Evolutionary conservation across 345 rosid genomes (phyloP).

Genomic region (Dovyalis caffra): DNA sequence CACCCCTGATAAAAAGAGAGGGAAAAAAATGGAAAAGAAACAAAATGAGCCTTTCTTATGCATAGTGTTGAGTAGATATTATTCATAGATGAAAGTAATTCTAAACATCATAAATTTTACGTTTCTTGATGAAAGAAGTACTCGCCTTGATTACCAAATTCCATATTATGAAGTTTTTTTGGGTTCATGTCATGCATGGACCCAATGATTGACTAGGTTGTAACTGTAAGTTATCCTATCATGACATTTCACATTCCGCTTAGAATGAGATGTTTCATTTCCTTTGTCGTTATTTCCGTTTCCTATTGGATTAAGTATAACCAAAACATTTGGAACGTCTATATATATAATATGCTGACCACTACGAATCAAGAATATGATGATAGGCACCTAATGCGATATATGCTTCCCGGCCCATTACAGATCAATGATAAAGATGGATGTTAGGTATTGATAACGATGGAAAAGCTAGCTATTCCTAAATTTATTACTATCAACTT

Average conservation of each 20-base stretch:
- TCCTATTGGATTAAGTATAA: neutral
- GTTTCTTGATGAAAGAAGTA: too few species aligned
- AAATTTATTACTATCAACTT: neutral
- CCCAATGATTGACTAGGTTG: neutral
- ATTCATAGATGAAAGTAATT: too few species aligned
- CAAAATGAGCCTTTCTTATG: too few species aligned
- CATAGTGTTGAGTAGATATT: too few species aligned
- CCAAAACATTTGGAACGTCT: neutral
- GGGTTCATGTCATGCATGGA: neutral
- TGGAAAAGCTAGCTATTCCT: neutral
- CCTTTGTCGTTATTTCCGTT: neutral
- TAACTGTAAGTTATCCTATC: neutral
- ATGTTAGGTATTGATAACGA: slow-evolving; percentile 13
- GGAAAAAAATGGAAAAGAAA: too few species aligned
- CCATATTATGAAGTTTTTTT: neutral
- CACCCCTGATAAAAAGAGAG: too few species aligned
- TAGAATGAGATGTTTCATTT: neutral
- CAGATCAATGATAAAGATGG: slow-evolving; percentile 2
- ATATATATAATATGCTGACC: neutral
- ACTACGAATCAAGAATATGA: neutral
- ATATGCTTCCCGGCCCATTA: neutral
- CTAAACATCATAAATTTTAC: too few species aligned
- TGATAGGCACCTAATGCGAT: neutral
- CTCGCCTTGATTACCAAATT: neutral
- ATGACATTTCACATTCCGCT: neutral